Evolutionary conservation across 2,329 filamentous ascomycete genomes (phyloP).

Genomic region (Thelonectria blattea): DNA sequence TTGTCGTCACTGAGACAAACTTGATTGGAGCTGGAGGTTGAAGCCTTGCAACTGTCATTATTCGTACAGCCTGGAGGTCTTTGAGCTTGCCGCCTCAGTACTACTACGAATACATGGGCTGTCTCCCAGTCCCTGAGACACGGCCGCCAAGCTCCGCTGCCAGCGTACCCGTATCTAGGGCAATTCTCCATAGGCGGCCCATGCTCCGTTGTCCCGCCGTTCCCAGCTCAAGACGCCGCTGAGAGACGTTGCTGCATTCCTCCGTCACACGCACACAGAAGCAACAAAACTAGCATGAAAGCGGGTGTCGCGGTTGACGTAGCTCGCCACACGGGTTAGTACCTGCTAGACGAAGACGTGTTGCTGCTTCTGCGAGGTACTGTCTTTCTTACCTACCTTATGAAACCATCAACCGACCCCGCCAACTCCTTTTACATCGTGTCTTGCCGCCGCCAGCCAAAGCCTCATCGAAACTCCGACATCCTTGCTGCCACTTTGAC

Average conservation of each 20-base stretch:
- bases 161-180: too few species aligned
- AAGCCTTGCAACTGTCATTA: not conserved
- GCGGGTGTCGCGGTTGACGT: not conserved
- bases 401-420: not conserved
- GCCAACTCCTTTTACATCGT: not conserved
- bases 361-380: too few species aligned
- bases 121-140: too few species aligned
- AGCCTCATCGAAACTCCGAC: not conserved
- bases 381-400: too few species aligned
- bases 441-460: not conserved
- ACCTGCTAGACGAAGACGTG: too few species aligned
- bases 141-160: not conserved
- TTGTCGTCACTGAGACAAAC: not conserved
- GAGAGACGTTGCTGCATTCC: not conserved
- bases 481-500: not conserved
- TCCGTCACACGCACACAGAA: not conserved
- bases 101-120: too few species aligned
- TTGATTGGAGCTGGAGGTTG: not conserved
- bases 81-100: too few species aligned
- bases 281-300: not conserved
- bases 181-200: slow-evolving; percentile 3
- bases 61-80: slow-evolving; percentile 6
- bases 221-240: slow-evolving; percentile 5
- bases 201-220: slow-evolving; percentile 13
- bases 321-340: not conserved